Evolutionary conservation across 495 filamentous ascomycete species (phyloP), one percentile per base, ranked within the genome.

Genomic region (Penicillium riverlandense): DNA sequence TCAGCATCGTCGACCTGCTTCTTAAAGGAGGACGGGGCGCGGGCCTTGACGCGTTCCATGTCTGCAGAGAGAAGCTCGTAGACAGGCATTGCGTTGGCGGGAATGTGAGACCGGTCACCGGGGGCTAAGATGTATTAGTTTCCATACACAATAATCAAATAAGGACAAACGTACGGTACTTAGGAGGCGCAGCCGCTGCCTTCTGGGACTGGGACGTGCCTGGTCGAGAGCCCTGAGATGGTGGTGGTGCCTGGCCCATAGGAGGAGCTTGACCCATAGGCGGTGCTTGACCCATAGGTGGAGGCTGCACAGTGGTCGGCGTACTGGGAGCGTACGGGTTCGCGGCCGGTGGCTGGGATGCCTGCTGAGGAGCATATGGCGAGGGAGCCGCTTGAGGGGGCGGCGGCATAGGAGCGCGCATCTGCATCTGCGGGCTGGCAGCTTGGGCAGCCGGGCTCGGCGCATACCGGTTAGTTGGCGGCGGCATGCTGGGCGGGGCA

Each of bases 31-130:
- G 81, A 66, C 4, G 92, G 92, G 0, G 94, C 94, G 41, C 83
- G 80, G 38, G 78, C 58, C 46, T 91, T 89, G 43, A 98, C 85
- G 27, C 88, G 82, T 54, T 90, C 82, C 79, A 98, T 90, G 47
- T 96, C 90, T 35, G 72, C 72, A 38, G 70, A 83, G 45, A 98
- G 79, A 29, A 90, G 82, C 46, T 95, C 86, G 37, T 82, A 88
- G 51, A 97, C 70, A 41, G 83, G 82, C 52, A 79, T 76, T 29
- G 91, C 87, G 34, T 73, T 67, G 6, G 81, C 56, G 2, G 92
- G 84, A 43, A 97, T 95, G 58, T 97, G 89, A 11, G 87, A 86
- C 33, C 90, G 85, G 64, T 97, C 92, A 54, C 92, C 92, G 14
- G 83, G 63, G 8, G 83, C 82, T 84, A 47, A n/a, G 14, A 46